Base-by-base conservation (phyloP, 192 early-diverging fungal species). In the Coemansia sp. region DNA sequence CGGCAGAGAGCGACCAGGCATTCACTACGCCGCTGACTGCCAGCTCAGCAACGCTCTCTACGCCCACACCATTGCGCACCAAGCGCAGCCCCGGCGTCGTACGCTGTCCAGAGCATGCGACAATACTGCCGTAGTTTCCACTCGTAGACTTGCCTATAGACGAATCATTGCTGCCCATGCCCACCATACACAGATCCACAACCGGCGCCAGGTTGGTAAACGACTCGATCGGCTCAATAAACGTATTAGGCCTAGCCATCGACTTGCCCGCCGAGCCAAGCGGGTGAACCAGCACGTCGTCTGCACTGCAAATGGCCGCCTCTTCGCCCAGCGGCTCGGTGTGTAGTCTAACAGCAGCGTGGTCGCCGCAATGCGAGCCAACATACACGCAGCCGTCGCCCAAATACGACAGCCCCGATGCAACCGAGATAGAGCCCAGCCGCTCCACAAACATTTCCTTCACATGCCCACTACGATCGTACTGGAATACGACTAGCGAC, bases 321-420 rank as follows among this genome's bases (percentile, higher is more conserved):
- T 39, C 60, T 4, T 60, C 48, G 12, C 74, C 53, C 29, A 87
- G 74, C 15, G 80, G 70, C 64, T 89, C 74, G 0, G 65, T 72
- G 19, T 76, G 76, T 32, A 98, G 75, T n/a, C 86, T 63, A 4
- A 93, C 75, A 5, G 98, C 77, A 60, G 90, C 82, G 15, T 95
- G 95, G 73, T 98, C 95, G 10, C 91, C 94, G 50, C 85, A 88
- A 66, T 92, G 86, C 5, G 94, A 96, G 4, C 97, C 96, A 63
- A 98, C 68, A 73, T 87, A 99, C 7, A 92, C 80, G 64, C 85
- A 85, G 31, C 89, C 89, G 19, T 86, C 78, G 45, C 82, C 86
- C 19, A 98, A 72, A 51, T 91, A 91, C 11, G 88, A 74, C 31
- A 99, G 75, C 2, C 86, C 80, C 2, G 89, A 79, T 10, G 87